Conservation (phyloP, 1,284 basidiomycete genomes). For the Retiboletus flavoniger region DNA sequence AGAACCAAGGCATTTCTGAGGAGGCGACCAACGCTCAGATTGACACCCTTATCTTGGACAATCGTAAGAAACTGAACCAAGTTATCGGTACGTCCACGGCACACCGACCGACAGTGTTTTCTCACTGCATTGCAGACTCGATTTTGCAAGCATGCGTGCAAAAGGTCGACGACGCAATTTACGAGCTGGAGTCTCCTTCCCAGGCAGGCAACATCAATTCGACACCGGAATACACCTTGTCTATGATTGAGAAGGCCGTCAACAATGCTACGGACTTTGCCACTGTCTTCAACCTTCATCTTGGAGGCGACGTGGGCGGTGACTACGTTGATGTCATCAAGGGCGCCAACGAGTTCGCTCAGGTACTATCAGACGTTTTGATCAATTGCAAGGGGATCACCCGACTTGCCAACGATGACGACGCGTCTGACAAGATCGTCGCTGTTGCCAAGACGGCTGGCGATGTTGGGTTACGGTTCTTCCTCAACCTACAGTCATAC, state of each 20-base stretch:
- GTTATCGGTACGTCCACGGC: conserved; percentile 74
- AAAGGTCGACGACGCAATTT: conserved; percentile 96
- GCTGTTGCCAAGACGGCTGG: conserved; percentile 84
- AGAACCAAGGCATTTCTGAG: conserved; percentile 83
- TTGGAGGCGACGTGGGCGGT: conserved; percentile 85
- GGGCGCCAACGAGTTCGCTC: conserved; percentile 93
- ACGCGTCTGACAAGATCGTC: conserved; percentile 88
- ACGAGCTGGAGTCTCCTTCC: conserved; percentile 94
- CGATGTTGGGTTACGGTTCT: conserved; percentile 87
- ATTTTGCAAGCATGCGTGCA: conserved; percentile 96
- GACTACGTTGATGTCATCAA: conserved; percentile 99
- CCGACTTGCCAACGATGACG: conserved; percentile 86
- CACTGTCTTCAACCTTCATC: conserved; percentile 88
- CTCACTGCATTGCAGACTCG: conserved; percentile 62
- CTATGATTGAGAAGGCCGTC: conserved; percentile 96
- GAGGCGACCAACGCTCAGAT: conserved; percentile 94
- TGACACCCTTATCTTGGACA: conserved; percentile 95
- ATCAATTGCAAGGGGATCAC: conserved; percentile 95
- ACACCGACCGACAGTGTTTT: background rate
- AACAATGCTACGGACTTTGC: conserved; percentile 97
- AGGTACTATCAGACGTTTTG: conserved; percentile 89
- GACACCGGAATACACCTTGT: conserved; percentile 96
- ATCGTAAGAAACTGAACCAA: conserved; percentile 96
- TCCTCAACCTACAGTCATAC: conserved; percentile 95
- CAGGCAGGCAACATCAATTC: conserved; percentile 93